Evolutionary conservation across 1,284 basidiomycete genomes (phyloP).

Genomic region (Leccinum angustisporum): DNA sequence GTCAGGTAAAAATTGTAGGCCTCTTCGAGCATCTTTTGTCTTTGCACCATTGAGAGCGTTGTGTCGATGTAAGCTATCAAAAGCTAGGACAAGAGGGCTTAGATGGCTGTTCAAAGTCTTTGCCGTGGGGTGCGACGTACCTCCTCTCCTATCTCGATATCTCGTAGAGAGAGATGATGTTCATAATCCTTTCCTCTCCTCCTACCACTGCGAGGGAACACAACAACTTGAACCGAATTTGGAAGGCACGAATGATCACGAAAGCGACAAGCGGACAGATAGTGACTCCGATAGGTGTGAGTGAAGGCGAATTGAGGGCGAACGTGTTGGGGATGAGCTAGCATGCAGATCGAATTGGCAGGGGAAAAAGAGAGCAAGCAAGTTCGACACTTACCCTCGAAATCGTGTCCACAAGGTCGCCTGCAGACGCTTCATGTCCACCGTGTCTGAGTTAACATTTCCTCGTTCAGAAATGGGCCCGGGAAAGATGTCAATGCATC

Average conservation of each 20-base stretch:
- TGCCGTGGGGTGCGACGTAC: slow-evolving; percentile 39
- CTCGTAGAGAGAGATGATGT: slow-evolving; percentile 68
- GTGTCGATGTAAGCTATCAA: slow-evolving; percentile 86
- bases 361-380: no score
- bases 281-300: slow-evolving; percentile 79
- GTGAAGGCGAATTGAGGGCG: slow-evolving; percentile 72
- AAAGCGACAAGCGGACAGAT: slow-evolving; percentile 80
- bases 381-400: no score
- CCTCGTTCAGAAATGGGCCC: no score
- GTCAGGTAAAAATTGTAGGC: slow-evolving; percentile 83
- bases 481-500: no score
- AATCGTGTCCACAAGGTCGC: no score
- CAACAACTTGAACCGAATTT: slow-evolving; percentile 86
- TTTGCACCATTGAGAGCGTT: slow-evolving; percentile 57
- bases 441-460: no score
- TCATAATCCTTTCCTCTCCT: slow-evolving; percentile 55
- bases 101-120: slow-evolving; percentile 3
- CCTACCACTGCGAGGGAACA: slow-evolving; percentile 67
- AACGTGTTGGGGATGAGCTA: slow-evolving; percentile 91
- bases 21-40: slow-evolving; percentile 61
- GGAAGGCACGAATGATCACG: slow-evolving; percentile 88
- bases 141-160: slow-evolving; percentile 70
- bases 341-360: background rate
- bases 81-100: slow-evolving; percentile 37
- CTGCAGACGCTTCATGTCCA: no score